Percentiles rank a stretch among this genome's conserved stretches.
These are phyloP conservation scores for Magnusiomyces tetraspermus DNA, from an alignment of 1,139 yeast species.

Conservation along the genomic window DNA sequence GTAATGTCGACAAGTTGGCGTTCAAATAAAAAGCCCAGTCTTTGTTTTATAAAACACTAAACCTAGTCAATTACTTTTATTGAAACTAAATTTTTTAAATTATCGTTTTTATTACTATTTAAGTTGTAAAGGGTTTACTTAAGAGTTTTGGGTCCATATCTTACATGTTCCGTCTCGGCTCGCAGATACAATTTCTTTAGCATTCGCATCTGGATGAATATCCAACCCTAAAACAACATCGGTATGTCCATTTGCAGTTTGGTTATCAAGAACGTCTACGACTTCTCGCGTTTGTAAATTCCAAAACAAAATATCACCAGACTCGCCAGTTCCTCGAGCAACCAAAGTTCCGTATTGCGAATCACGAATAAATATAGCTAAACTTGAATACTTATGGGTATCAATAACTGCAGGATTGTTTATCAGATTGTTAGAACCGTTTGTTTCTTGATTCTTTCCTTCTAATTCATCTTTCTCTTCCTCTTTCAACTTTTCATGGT, in stretches of 20 bases:
- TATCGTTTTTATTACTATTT: too few relatives aligned
- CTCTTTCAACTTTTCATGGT: not conserved
- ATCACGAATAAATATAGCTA: conserved; percentile 27
- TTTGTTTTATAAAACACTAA: too few relatives aligned
- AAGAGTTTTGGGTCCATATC: conserved; percentile 32
- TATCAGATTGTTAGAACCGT: not conserved
- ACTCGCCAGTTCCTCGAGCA: conserved; percentile 10
- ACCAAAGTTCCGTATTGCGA: conserved; percentile 6
- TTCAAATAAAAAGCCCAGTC: too few relatives aligned
- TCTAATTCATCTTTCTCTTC: conserved; percentile 2
- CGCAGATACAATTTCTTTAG: conserved; percentile 35
- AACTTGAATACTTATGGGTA: conserved; percentile 26
- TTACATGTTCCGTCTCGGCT: conserved; percentile 37
- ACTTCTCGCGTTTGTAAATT: conserved; percentile 59
- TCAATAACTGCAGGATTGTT: conserved; percentile 37
- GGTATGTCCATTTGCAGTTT: conserved; percentile 37
- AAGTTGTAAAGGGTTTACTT: too few relatives aligned
- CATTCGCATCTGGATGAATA: conserved; percentile 28
- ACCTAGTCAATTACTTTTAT: too few relatives aligned
- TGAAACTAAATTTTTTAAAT: too few relatives aligned
- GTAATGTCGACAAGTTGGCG: conserved; percentile 72
- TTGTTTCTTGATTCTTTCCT: conserved; percentile 18
- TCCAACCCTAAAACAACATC: conserved; percentile 29
- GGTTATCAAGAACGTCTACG: conserved; percentile 33
- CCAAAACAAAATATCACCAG: conserved; percentile 54